Base-by-base conservation (phyloP, 2,329 filamentous ascomycete species). In the Podosphaera xanthii region DNA sequence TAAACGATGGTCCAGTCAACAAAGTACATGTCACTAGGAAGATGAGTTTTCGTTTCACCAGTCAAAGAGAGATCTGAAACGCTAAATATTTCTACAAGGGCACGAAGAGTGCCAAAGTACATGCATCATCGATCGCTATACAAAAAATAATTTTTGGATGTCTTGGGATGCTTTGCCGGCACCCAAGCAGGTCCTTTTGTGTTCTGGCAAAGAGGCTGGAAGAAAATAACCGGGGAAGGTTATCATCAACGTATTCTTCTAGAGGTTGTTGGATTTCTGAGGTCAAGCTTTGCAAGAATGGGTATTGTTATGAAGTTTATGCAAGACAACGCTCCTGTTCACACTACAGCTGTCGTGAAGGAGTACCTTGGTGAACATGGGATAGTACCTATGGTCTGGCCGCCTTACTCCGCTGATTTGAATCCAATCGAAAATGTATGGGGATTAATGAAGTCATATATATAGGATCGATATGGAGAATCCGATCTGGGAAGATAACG, bases 361-460 rank as follows among this genome's bases (percentile, higher is more conserved):
- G 40, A 44, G n/a, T 7, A 44, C 10, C 40, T 12, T 44, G 40
- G n/a, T 8, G 10, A 8, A 44, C 10, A 44, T 22, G 22, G 22
- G 22, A 22, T 22, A 22, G 22, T 22, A 22, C 22, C 22, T 22
- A 22, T 22, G 22, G 10, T 12, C 81, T 82, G 65, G 81, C 75
- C 63, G 84, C 79, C 55, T 55, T 60, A 33, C 42, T 60, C 59
- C 10, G 59, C 56, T 14, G 50, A 60, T 53, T 34, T 61, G 9
- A 60, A 61, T 57, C 59, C 55, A 5, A 69, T 64, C 62, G 72
- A 70, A 58, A 71, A 60, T 42, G 54, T 59, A 31, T 59, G 36
- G 59, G 10, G 59, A n/a, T 59, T 31, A 55, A 60, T 60, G 35
- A 60, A 58, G 33, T 12, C 40, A 12, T 44, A 7, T 12, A 44